Conservation (phyloP, 1,284 basidiomycete species). For the Fistulina hepatica region DNA sequence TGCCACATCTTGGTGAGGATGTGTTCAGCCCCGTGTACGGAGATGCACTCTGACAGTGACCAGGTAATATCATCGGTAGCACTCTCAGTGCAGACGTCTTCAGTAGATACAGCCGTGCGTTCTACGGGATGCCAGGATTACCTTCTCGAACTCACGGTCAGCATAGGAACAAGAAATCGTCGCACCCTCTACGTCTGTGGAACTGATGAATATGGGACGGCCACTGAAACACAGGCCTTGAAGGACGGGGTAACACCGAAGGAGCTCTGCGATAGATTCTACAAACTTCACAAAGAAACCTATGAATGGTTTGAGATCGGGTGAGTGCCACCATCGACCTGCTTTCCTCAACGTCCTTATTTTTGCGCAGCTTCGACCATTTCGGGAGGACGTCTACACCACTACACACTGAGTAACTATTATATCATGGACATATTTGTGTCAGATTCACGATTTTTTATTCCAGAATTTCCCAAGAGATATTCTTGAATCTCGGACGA, state of each 20-base stretch:
- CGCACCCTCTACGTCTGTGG: slow-evolving; percentile 85
- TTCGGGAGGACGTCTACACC: slow-evolving; percentile 94
- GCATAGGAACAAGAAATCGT: slow-evolving; percentile 61
- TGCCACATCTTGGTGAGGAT: slow-evolving; percentile 82
- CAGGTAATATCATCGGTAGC: slow-evolving; percentile 97
- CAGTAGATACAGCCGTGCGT: slow-evolving; percentile 72
- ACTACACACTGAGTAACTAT: slow-evolving; percentile 74
- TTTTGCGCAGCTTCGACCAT: slow-evolving; percentile 73
- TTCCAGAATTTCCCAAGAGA: slow-evolving; percentile 78
- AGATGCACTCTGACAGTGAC: slow-evolving; percentile 3
- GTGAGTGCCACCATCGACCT: slow-evolving; percentile 27
- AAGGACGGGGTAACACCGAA: slow-evolving; percentile 87
- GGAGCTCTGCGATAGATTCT: slow-evolving; percentile 91
- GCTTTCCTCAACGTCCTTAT: slow-evolving; percentile 9
- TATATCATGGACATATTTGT: background rate
- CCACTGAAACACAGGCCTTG: slow-evolving; percentile 94
- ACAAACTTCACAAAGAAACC: slow-evolving; percentile 81
- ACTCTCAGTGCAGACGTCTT: slow-evolving; percentile 94
- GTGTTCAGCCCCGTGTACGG: slow-evolving; percentile 1
- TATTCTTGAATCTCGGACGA: slow-evolving; percentile 75
- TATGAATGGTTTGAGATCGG: slow-evolving; percentile 93
- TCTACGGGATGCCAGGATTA: background rate
- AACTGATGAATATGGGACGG: slow-evolving; percentile 98
- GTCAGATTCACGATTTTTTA: slow-evolving; percentile 7
- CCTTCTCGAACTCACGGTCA: slow-evolving; percentile 5